These are phyloP conservation scores for Colletotrichum chrysophilum DNA, from an alignment of 2,329 filamentous ascomycete genomes.

Conservation along the genomic window DNA sequence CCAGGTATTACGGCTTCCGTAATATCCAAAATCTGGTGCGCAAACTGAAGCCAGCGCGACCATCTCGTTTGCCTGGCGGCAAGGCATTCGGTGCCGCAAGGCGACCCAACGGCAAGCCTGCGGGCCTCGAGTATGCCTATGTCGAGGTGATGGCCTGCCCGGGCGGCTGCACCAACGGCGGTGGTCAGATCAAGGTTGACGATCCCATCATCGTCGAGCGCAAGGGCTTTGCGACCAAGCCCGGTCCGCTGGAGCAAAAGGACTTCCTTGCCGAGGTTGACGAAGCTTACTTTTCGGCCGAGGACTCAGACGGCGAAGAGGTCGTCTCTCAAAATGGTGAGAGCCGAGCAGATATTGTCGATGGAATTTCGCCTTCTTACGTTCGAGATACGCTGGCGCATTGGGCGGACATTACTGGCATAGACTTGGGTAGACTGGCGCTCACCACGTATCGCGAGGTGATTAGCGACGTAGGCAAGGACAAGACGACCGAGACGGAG, in stretches of 20 bases:
- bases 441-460: constrained; percentile 92
- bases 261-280: constrained; percentile 83
- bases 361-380: constrained; percentile 69
- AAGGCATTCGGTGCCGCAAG: constrained; percentile 63
- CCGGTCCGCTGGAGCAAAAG: constrained; percentile 81
- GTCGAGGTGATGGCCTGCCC: constrained; percentile 99
- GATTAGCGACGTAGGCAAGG: constrained; percentile 92
- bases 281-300: constrained; percentile 87
- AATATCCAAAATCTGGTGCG: constrained; percentile 98
- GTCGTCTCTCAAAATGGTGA: constrained; percentile 26
- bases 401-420: constrained; percentile 76
- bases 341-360: constrained; percentile 50
- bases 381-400: constrained; percentile 74
- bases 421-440: constrained; percentile 73
- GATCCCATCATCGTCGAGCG: constrained; percentile 69
- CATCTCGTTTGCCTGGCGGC: constrained; percentile 81
- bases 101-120: constrained; percentile 54
- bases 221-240: constrained; percentile 55
- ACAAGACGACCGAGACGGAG: constrained; percentile 71
- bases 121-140: constrained; percentile 77
- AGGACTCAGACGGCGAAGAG: constrained; percentile 51
- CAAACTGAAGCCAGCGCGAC: constrained; percentile 81
- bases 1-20: constrained; percentile 94
- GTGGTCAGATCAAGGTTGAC: constrained; percentile 90
- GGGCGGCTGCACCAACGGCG: constrained; percentile 97